Evolutionary conservation across 805 yeast genomes (phyloP), one percentile per base, ranked within the genome.

Genomic region (Cyberlindnera suaveolens): DNA sequence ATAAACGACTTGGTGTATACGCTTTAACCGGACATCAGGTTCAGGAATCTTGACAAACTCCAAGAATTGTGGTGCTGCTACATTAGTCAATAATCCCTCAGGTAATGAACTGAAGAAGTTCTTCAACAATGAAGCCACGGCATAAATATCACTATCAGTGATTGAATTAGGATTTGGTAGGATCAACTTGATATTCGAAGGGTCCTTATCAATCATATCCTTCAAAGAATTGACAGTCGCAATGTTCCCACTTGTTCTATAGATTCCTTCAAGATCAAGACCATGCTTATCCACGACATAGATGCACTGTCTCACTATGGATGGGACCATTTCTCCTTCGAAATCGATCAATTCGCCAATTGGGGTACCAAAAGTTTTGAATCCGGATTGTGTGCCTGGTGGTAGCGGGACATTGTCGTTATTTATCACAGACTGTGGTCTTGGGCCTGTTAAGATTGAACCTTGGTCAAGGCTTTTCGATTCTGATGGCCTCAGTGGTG

Each of bases 271-370:
- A 30, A 85, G 68, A 40, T 86, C 82, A 32, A 84, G 61, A 2
- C 99, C 99, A 60, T 84, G 81, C 34, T 72, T 74, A 58, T 93
- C 98, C 31, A 93, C 80, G 7, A 90, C 82, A 49, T 81, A 82
- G 40, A 91, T 85, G 70, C 97, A 90, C 58, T 82, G 86, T 49
- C 82, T 81, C 10, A 93, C 99, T 39, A 93, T 77, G 15, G 84
- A 74, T 1, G 99, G 99, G 5, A 93, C 96, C 62, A 86, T 82
- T 51, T 87, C 96, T 42, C 89, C 91, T 49, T 95, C 96, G 52
- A 75, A 80, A 48, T 81, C 83, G 16, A 89, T 78, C 36, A 87
- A 66, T 9, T 72, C 78, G 45, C 84, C 95, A n/a, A 93, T 71
- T 1, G 95, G 82, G 0, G 82, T 79, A 0, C 96, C 97, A 64